These are phyloP conservation scores for Candida manassasensis DNA, from an alignment of 805 yeast genomes.

Conservation along the genomic window DNA sequence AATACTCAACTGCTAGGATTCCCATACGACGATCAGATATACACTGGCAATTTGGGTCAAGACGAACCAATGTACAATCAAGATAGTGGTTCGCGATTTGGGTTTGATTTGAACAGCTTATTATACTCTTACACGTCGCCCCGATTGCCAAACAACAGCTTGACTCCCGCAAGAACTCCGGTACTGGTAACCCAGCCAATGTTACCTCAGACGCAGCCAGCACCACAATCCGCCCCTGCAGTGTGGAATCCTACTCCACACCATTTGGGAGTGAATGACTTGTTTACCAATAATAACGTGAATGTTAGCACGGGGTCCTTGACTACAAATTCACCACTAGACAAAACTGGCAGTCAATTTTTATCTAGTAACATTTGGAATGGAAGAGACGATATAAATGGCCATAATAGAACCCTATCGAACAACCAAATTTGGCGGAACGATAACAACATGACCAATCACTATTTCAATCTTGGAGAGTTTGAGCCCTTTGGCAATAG, in stretches of 20 bases:
- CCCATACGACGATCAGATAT: constrained; percentile 18
- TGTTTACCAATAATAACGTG: constrained; percentile 1
- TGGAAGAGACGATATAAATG: constrained; percentile 7
- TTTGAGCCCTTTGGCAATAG: constrained; percentile 11
- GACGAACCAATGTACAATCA: constrained; percentile 2
- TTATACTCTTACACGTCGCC: constrained; percentile 3
- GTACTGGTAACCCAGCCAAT: not conserved
- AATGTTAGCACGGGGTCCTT: not conserved
- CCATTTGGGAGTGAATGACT: constrained; percentile 8
- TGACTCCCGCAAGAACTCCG: constrained; percentile 1
- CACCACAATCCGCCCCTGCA: constrained; percentile 1
- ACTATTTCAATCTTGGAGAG: constrained; percentile 10
- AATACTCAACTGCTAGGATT: constrained; percentile 11
- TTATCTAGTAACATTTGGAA: constrained; percentile 5
- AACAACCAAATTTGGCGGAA: constrained; percentile 21
- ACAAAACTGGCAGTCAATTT: constrained; percentile 10
- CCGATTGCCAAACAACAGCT: constrained; percentile 1
- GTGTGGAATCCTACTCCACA: constrained; percentile 5
- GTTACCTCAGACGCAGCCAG: not conserved
- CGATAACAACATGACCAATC: constrained; percentile 8
- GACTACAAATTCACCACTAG: constrained; percentile 8
- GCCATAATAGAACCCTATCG: constrained; percentile 16
- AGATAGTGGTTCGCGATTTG: not conserved
- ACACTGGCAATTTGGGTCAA: constrained; percentile 9
- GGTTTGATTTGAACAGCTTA: constrained; percentile 4